Evolutionary conservation across 441 rosid species (phyloP).

Genomic region (Syzygium malaccense): DNA sequence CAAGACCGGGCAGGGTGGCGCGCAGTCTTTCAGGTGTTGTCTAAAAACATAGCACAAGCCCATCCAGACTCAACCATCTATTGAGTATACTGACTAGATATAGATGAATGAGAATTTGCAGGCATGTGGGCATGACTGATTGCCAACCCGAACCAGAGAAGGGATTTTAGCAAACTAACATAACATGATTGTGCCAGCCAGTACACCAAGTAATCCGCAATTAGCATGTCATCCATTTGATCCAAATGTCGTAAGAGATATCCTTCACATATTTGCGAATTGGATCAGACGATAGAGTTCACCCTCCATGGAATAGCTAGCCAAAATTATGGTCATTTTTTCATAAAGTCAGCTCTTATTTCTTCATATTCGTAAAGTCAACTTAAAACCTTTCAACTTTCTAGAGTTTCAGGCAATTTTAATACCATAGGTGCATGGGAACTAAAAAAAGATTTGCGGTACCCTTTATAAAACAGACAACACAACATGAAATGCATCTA

Average conservation of each 20-base stretch:
- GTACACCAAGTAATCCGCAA: not conserved
- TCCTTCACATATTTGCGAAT: not conserved
- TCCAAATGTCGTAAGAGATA: not conserved
- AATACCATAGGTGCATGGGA: not conserved
- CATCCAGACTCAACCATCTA: not conserved
- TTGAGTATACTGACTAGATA: not conserved
- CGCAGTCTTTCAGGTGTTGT: not conserved
- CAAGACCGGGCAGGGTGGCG: not conserved
- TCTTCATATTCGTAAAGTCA: not conserved
- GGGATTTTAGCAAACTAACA: not conserved
- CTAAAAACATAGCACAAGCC: not conserved
- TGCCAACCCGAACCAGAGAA: not conserved
- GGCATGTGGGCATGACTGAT: not conserved
- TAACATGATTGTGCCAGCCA: not conserved
- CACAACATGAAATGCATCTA: not conserved
- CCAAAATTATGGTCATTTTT: not conserved
- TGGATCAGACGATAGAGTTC: not conserved
- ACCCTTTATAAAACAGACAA: not conserved
- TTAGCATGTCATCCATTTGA: not conserved
- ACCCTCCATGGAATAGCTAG: not conserved
- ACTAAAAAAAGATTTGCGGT: not conserved
- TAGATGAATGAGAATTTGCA: not conserved
- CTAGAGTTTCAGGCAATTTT: not conserved
- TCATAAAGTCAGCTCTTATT: not conserved
- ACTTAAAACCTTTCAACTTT: not conserved